Base-by-base conservation (phyloP, 1,139 yeast genomes). In the Candida gigantensis region DNA sequence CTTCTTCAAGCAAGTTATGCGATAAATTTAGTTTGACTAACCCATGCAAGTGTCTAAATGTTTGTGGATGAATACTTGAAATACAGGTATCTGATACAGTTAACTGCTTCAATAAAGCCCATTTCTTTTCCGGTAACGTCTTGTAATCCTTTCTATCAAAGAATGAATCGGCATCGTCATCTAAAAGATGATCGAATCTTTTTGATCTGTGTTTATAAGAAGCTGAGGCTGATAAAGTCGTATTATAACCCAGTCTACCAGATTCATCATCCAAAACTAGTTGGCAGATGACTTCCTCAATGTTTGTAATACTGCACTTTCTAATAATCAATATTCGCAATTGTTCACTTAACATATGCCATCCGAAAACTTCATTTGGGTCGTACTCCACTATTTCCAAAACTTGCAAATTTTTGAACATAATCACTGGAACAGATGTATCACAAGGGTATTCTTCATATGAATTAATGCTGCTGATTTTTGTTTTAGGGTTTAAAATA, bases 381-480 rank as follows among this genome's bases (percentile, higher is more conserved):
- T 79, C 84, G 45, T 79, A 67, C 41, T 79, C 83, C 27, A 68
- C 60, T 4, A 81, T 57, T 51, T 81, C 87, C 35, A 81, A 61
- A 15, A 79, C 84, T 39, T 80, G 79, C 30, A 81, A 57, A 51
- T 79, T 81, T 45, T 78, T 79, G 53, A 81, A 81, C 60, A 78
- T 69, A 34, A 62, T 62, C 11, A 81, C 53, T 1, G 87, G 87
- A 5, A 82, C 81, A 2, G 84, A 73, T 2, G 86, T 79, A 50
- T 81, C 87, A 52, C 83, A 80, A 1, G 87, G 87, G 49, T 76
- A 81, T 52, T 81, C 87, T 52, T 81, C 86, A 52, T 79, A 81
- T 2, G 81, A 80, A 34, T 65, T 67, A 24, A 81, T 80, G 34
- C 76, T 61, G 45, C 65, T 72, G 15, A 81, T 72, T 42, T 77